Percentiles rank a stretch among this genome's conserved stretches.
phyloP scores from a whole-genome alignment of 148 eudicot species.

The Rhododendron williamsianum region DNA sequence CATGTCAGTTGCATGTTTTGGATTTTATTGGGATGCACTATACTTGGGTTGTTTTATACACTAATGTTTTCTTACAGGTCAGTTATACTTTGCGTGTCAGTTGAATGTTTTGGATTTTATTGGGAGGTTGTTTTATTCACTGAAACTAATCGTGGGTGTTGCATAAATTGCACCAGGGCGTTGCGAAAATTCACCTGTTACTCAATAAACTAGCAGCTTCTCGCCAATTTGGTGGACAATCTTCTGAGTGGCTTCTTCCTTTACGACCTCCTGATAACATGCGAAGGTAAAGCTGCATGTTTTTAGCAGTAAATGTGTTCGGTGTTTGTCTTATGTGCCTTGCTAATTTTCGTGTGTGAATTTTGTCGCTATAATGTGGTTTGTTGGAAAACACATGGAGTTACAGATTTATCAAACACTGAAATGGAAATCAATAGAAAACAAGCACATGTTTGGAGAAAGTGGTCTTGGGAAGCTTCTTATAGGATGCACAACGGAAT shows the following conservation, averaged over 20 bases:
- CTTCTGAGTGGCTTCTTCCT: conserved; percentile 86
- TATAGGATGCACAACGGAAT: not conserved
- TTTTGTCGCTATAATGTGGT: not conserved
- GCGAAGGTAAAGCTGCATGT: conserved; percentile 59
- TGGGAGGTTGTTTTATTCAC: not conserved
- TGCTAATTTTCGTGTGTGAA: not conserved
- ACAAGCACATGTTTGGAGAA: not conserved
- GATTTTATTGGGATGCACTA: not conserved
- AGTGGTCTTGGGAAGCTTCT: not conserved
- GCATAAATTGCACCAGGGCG: conserved; percentile 47
- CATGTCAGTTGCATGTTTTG: not conserved
- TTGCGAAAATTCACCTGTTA: conserved; percentile 68
- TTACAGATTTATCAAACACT: not conserved
- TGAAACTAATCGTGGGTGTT: not conserved
- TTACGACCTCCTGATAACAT: conserved; percentile 61
- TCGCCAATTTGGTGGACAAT: conserved; percentile 65
- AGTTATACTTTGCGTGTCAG: too few relatives aligned
- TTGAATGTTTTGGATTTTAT: too few relatives aligned
- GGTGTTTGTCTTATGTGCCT: not conserved
- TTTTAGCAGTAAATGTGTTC: not conserved
- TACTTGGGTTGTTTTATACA: not conserved
- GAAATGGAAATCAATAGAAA: not conserved
- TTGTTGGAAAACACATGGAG: not conserved
- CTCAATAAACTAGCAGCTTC: conserved; percentile 75
- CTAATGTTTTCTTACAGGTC: too few relatives aligned